Conservation (phyloP, 2,329 filamentous ascomycete genomes). For the Teratosphaeria viscida region DNA sequence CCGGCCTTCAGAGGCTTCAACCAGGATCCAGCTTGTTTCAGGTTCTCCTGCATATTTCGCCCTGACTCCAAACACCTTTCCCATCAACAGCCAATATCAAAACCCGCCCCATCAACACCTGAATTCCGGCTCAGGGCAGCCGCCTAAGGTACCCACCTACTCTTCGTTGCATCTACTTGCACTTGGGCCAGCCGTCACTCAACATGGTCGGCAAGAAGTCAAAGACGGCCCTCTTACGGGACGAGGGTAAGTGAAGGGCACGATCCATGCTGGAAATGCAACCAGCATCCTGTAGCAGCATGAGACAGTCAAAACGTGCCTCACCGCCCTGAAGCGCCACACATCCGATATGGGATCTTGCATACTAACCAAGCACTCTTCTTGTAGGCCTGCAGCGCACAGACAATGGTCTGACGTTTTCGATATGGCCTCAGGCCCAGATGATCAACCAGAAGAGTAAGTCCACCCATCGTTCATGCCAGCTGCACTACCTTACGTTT, state of each 20-base stretch:
- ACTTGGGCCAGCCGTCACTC: neutral
- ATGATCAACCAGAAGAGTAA: constrained; percentile 87
- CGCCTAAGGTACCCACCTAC: neutral
- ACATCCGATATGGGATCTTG: constrained; percentile 5
- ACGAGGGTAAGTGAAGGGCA: constrained; percentile 39
- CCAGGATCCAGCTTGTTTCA: neutral
- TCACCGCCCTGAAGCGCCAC: constrained; percentile 1
- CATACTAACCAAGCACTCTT: constrained; percentile 5
- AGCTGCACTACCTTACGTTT: neutral
- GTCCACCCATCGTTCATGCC: neutral
- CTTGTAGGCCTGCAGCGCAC: constrained; percentile 76
- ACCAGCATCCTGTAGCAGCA: neutral
- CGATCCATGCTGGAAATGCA: constrained; percentile 1
- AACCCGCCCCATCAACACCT: neutral
- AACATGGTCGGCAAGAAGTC: constrained; percentile 58
- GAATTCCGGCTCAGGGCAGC: neutral
- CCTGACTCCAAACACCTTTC: neutral
- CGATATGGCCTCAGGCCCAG: constrained; percentile 81
- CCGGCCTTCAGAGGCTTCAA: neutral
- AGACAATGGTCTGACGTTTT: constrained; percentile 95
- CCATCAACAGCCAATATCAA: neutral
- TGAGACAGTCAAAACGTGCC: constrained; percentile 1
- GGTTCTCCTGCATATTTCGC: neutral
- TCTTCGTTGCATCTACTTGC: neutral
- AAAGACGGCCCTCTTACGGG: constrained; percentile 49